Base-by-base conservation (phyloP, 179 eudicot genomes). In the Dionaea muscipula region DNA sequence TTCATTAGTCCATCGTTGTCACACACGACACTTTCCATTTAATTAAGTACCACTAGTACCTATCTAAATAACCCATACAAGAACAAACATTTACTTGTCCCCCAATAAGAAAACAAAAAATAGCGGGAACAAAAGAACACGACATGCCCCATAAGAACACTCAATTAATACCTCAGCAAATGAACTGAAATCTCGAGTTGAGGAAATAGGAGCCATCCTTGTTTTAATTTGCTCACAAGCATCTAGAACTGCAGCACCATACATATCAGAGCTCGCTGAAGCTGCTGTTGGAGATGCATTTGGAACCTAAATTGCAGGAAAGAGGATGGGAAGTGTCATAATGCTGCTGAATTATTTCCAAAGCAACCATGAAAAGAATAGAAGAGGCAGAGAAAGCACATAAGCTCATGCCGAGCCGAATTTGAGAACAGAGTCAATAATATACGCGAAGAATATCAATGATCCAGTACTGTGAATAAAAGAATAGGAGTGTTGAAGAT, bases 251-350 rank as follows among this genome's bases (percentile, higher is more conserved):
- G 96, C 96, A 56, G 96, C 95, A 22, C 99, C 99, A 49, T 93
- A 93, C 74, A 88, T 64, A 69, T 93, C 99, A 65, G 99, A 93
- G 65, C 99, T 93, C 47, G 95, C 96, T 43, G 99, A 93, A 66
- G 96, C 99, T 51, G 96, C 95, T 31, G 99, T 93, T 47, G 99
- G 96, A 17, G 99, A 85, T 60, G 99, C 72, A 79, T 93, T 93
- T 45, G 99, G 99, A 44, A 93, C 95, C 99, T 88, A 54, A 53
- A 28, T 49, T 59, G 25, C 26, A 43, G 53, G 20, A 64, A 23
- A 60, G 9, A 33, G 21, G 35, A 12, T 14, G 15, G 26, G 15
- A 46, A 4, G 15, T 6, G 26, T 19, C 4, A 46, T 0, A 46
- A 21, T 6, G 25, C 1, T 19, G 22, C 17, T 17, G 10, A n/a